Base-by-base conservation (phyloP, 2,329 filamentous ascomycete genomes). In the Fusarium denticulatum region DNA sequence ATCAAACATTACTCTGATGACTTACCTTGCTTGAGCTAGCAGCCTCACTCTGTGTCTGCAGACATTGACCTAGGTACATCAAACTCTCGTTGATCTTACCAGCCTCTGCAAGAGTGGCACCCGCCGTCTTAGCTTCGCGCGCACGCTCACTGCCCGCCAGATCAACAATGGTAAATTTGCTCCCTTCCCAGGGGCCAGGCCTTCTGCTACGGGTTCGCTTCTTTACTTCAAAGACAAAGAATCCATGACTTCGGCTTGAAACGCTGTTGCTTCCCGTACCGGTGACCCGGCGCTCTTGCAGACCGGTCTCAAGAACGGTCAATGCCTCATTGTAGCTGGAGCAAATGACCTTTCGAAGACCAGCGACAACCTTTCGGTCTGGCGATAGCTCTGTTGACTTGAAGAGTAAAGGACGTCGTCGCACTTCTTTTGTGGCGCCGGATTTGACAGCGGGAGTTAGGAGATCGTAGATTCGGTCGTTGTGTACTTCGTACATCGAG, bases 401-500 rank as follows among this genome's bases (percentile, higher is more conserved):
- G 88, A 98, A 99, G 0, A 97, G 86, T 5, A 99, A 84, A 0
- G 94, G 91, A 34, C 95, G 90, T n/a, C 96, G 91, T 57, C 91
- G 88, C 72, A 88, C 87, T 66, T 94, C 92, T 76, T 94, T 94
- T 6, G 90, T 92, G 10, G 87, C 86, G 40, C 88, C 88, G 0
- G 87, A 87, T 70, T 88, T 88, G 28, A 86, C 83, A 6, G 89
- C 88, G 1, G 90, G 89, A 0, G 92, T 93, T 3, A 99, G 86
- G 1, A 99, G 90, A 78, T 99, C 96, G 81, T 97, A 98, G 74
- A 99, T 98, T 40, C 95, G 92, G 83, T 99, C 96, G 79, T 99
- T 99, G 85, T 99, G 98, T 3, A 99, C 96, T 82, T 99, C 96
- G 82, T 98, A 98, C 95, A 99, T 99, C 60, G 95, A 97, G 28